Base-by-base conservation (phyloP, 176 grass and related monocot genomes). In the Cenchrus americanus region DNA sequence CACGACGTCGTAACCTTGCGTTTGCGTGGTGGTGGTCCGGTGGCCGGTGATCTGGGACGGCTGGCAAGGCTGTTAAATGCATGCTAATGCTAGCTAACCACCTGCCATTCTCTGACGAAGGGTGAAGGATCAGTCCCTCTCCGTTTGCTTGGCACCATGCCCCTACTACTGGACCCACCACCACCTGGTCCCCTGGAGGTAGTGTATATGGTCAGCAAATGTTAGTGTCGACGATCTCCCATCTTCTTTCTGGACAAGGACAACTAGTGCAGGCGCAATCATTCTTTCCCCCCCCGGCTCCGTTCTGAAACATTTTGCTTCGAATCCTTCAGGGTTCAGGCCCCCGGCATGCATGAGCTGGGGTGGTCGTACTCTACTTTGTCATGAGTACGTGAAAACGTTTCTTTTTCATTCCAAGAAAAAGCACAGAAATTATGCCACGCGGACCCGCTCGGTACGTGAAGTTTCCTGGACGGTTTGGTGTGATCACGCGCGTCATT, bases 61-160 rank as follows among this genome's bases (percentile, higher is more conserved):
- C 82, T 69, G 71, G 77, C 63, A 37, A 34, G 41, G 66, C 76
- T 80, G 69, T 75, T 19, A 71, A 49, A 49, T 89, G 32, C 64
- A 77, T 80, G 69, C 50, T 47, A 63, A 49, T 89, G 32, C 64
- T 69, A 75, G 69, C 50, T 37, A 64, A 61, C 77, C 19, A 85
- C 82, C 71, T 18, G 46, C 62, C 63, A 17, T 75, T 85, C 22
- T 62, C 75, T 63, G 66, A 22, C 26, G 72, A 4, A 37, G 34
- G 34, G 4, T 37, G 34, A 37, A 63, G 43, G 51, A 71, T 14
- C n/a, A 24, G 21, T 42, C 43, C 65, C 22, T 52, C 24, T 71
- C 55, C 21, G 10, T 64, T 21, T n/a, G 4, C 34, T 40, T 24
- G 18, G 60, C 14, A 49, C 14, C 14, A 49, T 54, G 13, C 48